Evolutionary conservation across 176 grass and related monocot genomes (phyloP).

Genomic region (Stipa capillata): DNA sequence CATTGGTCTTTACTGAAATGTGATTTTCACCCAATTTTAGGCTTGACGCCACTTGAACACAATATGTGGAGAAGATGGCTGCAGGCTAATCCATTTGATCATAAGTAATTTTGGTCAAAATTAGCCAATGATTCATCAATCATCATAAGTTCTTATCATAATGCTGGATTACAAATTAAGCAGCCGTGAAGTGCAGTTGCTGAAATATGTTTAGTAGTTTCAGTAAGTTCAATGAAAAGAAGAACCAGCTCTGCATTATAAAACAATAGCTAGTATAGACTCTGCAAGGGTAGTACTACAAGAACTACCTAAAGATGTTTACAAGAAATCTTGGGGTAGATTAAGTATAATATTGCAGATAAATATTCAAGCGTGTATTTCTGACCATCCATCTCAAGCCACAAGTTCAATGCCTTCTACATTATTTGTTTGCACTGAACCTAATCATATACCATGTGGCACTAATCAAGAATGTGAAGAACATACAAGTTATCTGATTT

Average conservation of each 20-base stretch:
- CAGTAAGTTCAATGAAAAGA: neutral
- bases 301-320: neutral
- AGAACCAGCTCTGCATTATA: neutral
- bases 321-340: neutral
- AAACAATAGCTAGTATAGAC: neutral
- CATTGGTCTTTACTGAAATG: neutral
- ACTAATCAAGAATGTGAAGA: slow-evolving; percentile 7
- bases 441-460: neutral
- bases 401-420: neutral
- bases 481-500: neutral
- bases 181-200: slow-evolving; percentile 4
- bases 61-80: neutral
- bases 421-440: neutral
- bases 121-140: slow-evolving; percentile 16
- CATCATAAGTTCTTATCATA: slow-evolving; percentile 1
- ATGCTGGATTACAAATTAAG: slow-evolving; percentile 8
- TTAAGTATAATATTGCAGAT: neutral
- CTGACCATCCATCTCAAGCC: neutral
- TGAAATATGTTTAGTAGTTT: neutral
- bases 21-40: neutral
- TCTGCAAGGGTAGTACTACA: neutral
- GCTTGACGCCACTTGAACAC: neutral
- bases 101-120: slow-evolving; percentile 5
- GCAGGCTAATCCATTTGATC: neutral
- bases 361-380: slow-evolving; percentile 16